Conservation (phyloP, 352 stramenopile species). For the Pythium rhizo-oryzae region DNA sequence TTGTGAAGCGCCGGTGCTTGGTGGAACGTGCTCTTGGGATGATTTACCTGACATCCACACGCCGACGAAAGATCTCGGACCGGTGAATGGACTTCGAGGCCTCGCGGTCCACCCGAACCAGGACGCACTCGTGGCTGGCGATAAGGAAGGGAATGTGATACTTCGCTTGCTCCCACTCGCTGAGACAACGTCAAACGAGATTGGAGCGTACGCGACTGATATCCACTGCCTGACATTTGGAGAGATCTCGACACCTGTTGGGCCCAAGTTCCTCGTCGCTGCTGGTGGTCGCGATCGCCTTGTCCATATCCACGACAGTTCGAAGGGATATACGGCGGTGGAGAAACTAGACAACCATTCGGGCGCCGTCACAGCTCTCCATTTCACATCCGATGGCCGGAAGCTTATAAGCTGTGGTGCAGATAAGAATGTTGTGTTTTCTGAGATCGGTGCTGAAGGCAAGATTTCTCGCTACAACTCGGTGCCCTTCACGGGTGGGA, state of each 20-base stretch:
- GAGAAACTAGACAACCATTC: constrained; percentile 80
- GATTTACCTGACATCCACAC: constrained; percentile 49
- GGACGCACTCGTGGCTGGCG: constrained; percentile 64
- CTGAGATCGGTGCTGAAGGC: constrained; percentile 40
- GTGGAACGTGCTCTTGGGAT: constrained; percentile 57
- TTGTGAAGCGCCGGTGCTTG: constrained; percentile 46
- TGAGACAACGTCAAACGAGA: constrained; percentile 31
- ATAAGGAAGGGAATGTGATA: constrained; percentile 70
- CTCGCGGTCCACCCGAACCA: constrained; percentile 57
- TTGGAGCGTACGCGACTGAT: constrained; percentile 68
- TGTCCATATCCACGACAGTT: constrained; percentile 81
- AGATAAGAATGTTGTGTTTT: constrained; percentile 75
- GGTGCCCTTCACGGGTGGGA: constrained; percentile 55
- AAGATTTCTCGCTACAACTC: constrained; percentile 51
- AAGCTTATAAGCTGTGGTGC: constrained; percentile 65
- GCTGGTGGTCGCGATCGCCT: constrained; percentile 80
- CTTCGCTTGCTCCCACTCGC: constrained; percentile 50
- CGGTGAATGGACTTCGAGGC: constrained; percentile 46
- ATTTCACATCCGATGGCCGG: constrained; percentile 74
- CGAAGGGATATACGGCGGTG: constrained; percentile 34
- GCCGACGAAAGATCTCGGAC: constrained; percentile 32
- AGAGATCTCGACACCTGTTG: constrained; percentile 17
- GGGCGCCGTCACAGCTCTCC: constrained; percentile 57
- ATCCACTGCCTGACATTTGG: constrained; percentile 73
- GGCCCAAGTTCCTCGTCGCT: constrained; percentile 47